Base-by-base conservation (phyloP, 352 stramenopile genomes). In the Elongisporangium senticosum region DNA sequence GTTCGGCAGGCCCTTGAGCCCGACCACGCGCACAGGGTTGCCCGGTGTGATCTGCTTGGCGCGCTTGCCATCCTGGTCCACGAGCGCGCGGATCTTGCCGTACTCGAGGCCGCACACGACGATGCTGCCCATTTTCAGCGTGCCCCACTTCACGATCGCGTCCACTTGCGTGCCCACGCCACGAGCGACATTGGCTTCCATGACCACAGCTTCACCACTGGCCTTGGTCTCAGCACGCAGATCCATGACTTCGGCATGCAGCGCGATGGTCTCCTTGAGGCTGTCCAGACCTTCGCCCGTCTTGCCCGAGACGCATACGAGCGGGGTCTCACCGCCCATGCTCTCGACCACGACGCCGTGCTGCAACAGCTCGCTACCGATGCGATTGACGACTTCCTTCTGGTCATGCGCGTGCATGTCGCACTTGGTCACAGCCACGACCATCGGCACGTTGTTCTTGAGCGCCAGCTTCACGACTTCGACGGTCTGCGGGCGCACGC, bases 401-500 rank as follows among this genome's bases (percentile, higher is more conserved):
- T 86, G 69, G 57, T 90, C 84, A 50, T 89, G 82, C 47, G 66
- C 68, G 58, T 92, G 83, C 80, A 92, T 96, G 77, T 98, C 93
- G 77, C 92, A 92, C 75, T 99, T 99, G 52, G 98, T 99, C 39
- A 99, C 83, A 3, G 96, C 97, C 21, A 99, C 89, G 48, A 99
- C 83, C 13, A 99, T 72, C 24, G 96, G 97, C 39, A 99, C 92
- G 22, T 96, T 90, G 58, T 96, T 96, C 56, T 98, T 94, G 22
- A 96, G 74, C 43, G 97, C 96, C 49, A 98, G 93, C 43, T 87
- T 77, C 63, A 99, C 74, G n/a, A 90, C 81, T 63, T 99, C 98
- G 15, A 90, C 68, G 10, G 98, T 99, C 76, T 99, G 98, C 50
- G 98, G 90, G 56, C 97, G 98, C 60, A 99, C 80, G 53, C 97